phyloP scores from a whole-genome alignment of 73 alveolate species.

The Tetrahymena malaccensis region DNA sequence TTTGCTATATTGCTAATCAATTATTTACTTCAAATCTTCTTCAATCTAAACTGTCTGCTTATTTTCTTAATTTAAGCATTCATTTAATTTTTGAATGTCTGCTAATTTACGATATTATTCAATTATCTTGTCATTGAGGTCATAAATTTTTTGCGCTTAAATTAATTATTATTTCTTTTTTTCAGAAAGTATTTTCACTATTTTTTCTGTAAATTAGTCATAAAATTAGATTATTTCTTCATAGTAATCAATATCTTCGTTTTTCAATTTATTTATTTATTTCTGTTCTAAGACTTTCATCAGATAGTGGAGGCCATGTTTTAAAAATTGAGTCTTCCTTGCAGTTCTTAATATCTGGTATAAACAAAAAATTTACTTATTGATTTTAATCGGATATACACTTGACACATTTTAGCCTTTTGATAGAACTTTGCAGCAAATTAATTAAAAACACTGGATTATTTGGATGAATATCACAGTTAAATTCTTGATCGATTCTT shows the following conservation, averaged over 20 bases:
- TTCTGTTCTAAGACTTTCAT: no score
- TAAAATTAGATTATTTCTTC: not conserved
- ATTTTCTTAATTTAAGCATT: not conserved
- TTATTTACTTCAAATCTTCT: no score
- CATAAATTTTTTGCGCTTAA: not conserved
- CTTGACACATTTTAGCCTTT: not conserved
- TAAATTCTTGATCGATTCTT: not conserved
- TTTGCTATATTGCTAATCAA: not conserved
- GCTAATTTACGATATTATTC: not conserved
- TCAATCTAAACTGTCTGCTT: not conserved
- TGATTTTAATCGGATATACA: not conserved
- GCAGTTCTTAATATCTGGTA: not conserved
- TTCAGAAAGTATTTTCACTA: not conserved
- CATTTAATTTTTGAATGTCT: no score
- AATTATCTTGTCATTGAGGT: not conserved
- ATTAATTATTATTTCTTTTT: not conserved
- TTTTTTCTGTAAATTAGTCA: not conserved
- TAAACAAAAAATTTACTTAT: no score
- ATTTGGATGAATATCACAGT: not conserved
- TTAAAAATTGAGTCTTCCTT: no score
- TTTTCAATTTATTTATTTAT: no score
- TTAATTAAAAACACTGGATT: not conserved
- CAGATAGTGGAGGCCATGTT: not conserved
- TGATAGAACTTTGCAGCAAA: not conserved
- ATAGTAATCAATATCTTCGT: not conserved